These are phyloP conservation scores for Phaeophleospora eucalypticola DNA, from an alignment of 2,329 filamentous ascomycete genomes.

Conservation along the genomic window DNA sequence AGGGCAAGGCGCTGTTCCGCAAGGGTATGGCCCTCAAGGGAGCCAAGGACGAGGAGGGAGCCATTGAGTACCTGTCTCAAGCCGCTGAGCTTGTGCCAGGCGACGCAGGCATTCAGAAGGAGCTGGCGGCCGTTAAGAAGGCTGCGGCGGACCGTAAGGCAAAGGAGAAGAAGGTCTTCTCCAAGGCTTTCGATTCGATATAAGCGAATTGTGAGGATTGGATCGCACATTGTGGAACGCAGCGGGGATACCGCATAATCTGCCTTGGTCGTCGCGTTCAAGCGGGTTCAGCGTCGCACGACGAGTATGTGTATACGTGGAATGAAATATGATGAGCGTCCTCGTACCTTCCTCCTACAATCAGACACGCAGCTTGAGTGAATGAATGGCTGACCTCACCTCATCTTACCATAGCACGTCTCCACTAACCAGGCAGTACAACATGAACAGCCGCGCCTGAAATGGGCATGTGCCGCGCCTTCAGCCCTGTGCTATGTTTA, in stretches of 20 bases:
- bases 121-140: slow-evolving; percentile 75
- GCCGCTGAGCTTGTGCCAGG: slow-evolving; percentile 52
- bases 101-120: slow-evolving; percentile 70
- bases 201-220: background rate
- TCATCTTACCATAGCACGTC: background rate
- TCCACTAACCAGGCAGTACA: background rate
- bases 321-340: background rate
- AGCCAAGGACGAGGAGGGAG: slow-evolving; percentile 79
- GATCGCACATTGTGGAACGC: too few relatives aligned
- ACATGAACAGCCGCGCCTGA: background rate
- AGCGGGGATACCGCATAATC: background rate
- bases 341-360: background rate
- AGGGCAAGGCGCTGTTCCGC: slow-evolving; percentile 84
- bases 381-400: too few relatives aligned
- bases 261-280: background rate
- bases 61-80: slow-evolving; percentile 46
- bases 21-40: slow-evolving; percentile 70
- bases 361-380: background rate
- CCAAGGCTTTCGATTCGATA: slow-evolving; percentile 73
- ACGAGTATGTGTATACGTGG: background rate
- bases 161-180: slow-evolving; percentile 89
- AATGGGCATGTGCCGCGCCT: background rate
- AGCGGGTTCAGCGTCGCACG: background rate
- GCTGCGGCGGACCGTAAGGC: slow-evolving; percentile 66
- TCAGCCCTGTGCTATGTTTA: slow-evolving; percentile 1